Conservation (phyloP, 768 basidiomycete species). For the Xerocomellus dryophilus region DNA sequence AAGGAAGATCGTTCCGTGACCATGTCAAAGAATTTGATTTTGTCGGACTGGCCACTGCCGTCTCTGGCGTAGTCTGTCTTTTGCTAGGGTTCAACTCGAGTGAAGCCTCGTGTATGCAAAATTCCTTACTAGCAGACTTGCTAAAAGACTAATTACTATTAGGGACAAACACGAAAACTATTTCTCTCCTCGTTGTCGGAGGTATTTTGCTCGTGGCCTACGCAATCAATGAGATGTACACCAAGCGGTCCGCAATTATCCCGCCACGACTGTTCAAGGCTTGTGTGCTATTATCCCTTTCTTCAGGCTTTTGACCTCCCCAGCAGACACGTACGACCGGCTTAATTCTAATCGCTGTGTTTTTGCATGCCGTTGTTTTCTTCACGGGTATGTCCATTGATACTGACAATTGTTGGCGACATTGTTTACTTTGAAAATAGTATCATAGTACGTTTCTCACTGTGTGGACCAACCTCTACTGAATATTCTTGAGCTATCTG, state of each 20-base stretch:
- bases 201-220: slow-evolving; percentile 28
- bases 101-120: slow-evolving; percentile 30
- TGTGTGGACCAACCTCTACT: neutral
- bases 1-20: slow-evolving; percentile 30
- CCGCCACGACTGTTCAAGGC: slow-evolving; percentile 40
- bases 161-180: slow-evolving; percentile 34
- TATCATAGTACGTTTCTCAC: slow-evolving; percentile 23
- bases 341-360: slow-evolving; percentile 28
- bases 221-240: slow-evolving; percentile 35
- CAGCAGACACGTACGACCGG: slow-evolving; percentile 38
- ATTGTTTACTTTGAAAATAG: slow-evolving; percentile 11
- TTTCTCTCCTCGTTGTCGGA: slow-evolving; percentile 38
- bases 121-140: neutral
- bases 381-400: slow-evolving; percentile 27
- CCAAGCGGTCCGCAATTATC: slow-evolving; percentile 36
- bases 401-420: neutral
- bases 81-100: slow-evolving; percentile 39
- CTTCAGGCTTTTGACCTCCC: neutral
- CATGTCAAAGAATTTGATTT: slow-evolving; percentile 39
- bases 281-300: neutral
- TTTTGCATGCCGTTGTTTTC: slow-evolving; percentile 36
- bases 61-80: slow-evolving; percentile 37
- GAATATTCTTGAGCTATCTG: slow-evolving; percentile 29
- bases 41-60: slow-evolving; percentile 34
- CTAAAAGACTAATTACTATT: neutral